Evolutionary conservation across 805 yeast species (phyloP).

Genomic region (Teunomyces atbi): DNA sequence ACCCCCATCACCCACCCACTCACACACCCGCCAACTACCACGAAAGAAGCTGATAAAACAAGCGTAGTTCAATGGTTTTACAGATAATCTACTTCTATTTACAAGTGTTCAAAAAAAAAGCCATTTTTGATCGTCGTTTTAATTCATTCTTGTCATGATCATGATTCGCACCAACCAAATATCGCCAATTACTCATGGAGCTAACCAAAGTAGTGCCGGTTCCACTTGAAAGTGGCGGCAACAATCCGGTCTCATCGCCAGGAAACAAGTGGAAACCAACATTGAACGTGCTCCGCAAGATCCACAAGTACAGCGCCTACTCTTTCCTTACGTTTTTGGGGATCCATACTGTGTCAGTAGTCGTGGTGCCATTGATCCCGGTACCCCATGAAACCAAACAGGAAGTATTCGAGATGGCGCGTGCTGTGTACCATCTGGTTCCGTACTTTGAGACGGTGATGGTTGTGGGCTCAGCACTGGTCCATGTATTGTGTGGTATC

Average conservation of each 20-base stretch:
- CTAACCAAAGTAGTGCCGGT: neutral
- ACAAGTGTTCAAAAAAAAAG: too few relatives aligned
- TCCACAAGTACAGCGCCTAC: constrained; percentile 62
- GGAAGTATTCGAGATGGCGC: constrained; percentile 56
- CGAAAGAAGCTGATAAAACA: too few relatives aligned
- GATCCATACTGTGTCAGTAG: constrained; percentile 56
- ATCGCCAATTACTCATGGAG: neutral
- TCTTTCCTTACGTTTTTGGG: constrained; percentile 55
- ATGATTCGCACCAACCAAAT: constrained; percentile 1
- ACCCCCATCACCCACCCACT: neutral
- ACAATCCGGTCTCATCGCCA: neutral
- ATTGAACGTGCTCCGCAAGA: constrained; percentile 9
- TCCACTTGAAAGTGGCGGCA: neutral
- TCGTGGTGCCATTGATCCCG: constrained; percentile 47
- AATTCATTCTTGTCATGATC: neutral
- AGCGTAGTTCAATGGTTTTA: too few relatives aligned
- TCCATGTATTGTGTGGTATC: constrained; percentile 58
- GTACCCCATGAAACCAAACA: constrained; percentile 45
- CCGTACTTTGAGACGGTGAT: constrained; percentile 48
- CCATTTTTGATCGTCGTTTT: too few relatives aligned
- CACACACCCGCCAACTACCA: neutral
- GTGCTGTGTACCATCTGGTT: constrained; percentile 56
- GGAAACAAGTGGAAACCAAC: neutral
- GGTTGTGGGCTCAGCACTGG: constrained; percentile 45
- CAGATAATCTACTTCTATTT: too few relatives aligned